Percentiles rank a stretch among this genome's conserved stretches.
These are phyloP conservation scores for Trypanosoma rangeli DNA, from an alignment of 208 protist species.

Conservation along the genomic window DNA sequence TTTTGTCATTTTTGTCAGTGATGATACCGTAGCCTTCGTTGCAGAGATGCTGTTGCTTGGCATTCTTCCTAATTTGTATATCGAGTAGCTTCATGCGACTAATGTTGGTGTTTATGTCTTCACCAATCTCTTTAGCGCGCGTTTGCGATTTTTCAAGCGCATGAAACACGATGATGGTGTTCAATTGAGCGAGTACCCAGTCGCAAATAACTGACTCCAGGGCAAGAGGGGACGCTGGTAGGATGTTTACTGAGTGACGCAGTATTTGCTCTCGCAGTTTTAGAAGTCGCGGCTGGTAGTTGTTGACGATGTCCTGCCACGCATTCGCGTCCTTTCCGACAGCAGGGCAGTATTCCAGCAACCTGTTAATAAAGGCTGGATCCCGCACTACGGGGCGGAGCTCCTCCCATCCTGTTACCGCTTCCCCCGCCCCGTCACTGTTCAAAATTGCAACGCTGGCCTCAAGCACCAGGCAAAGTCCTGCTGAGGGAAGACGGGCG, in stretches of 20 bases:
- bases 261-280: constrained; percentile 30
- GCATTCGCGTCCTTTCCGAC: constrained; percentile 43
- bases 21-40: constrained; percentile 1
- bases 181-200: constrained; percentile 52
- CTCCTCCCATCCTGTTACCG: constrained; percentile 37
- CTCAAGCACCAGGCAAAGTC: constrained; percentile 30
- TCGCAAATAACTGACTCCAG: constrained; percentile 32
- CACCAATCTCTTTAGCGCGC: constrained; percentile 44
- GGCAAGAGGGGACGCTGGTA: constrained; percentile 1
- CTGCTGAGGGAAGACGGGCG: constrained; percentile 7
- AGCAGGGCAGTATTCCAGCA: constrained; percentile 40
- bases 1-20: not conserved
- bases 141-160: constrained; percentile 39
- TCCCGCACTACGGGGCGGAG: constrained; percentile 34
- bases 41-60: constrained; percentile 35
- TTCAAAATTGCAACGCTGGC: constrained; percentile 42
- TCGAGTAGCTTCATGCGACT: constrained; percentile 34
- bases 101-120: constrained; percentile 43
- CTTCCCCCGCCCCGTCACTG: constrained; percentile 12
- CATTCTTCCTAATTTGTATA: constrained; percentile 37
- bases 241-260: constrained; percentile 1
- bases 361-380: constrained; percentile 40
- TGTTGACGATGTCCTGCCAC: constrained; percentile 25
- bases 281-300: constrained; percentile 22
- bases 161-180: constrained; percentile 35